These are phyloP conservation scores for Pseudocercospora fuligena DNA, from an alignment of 2,329 filamentous ascomycete species.

Conservation along the genomic window DNA sequence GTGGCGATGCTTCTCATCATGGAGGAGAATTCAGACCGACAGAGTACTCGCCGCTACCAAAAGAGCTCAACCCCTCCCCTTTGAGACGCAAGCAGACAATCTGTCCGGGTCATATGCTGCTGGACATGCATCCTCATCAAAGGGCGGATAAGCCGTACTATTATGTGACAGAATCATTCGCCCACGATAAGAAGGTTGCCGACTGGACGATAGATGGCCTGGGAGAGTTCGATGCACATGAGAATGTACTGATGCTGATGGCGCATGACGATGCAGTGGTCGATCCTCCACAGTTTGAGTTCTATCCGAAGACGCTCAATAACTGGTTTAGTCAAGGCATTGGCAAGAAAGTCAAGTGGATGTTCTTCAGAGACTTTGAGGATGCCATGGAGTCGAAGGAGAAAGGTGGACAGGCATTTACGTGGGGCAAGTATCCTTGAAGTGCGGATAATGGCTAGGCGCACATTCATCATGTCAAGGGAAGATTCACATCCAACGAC, in stretches of 20 bases:
- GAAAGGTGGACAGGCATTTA: constrained; percentile 31
- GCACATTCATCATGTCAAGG: not conserved
- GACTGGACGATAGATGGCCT: constrained; percentile 41
- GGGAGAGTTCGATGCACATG: constrained; percentile 41
- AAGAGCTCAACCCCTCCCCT: constrained; percentile 35
- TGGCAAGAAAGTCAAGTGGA: constrained; percentile 39
- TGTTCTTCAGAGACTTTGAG: constrained; percentile 58
- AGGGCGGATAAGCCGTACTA: constrained; percentile 44
- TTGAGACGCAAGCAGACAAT: constrained; percentile 30
- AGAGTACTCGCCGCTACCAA: constrained; percentile 47
- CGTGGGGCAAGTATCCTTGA: constrained; percentile 29
- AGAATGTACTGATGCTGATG: constrained; percentile 39
- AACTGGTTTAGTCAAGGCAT: constrained; percentile 38
- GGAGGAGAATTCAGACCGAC: constrained; percentile 48
- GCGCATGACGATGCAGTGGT: constrained; percentile 41
- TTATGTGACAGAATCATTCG: constrained; percentile 40
- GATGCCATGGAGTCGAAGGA: constrained; percentile 44
- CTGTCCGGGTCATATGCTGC: constrained; percentile 51
- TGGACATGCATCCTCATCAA: constrained; percentile 45
- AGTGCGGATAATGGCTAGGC: not conserved
- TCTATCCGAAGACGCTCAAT: constrained; percentile 48
- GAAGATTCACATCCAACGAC: too few species aligned
- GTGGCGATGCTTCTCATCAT: constrained; percentile 51
- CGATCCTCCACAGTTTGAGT: constrained; percentile 38
- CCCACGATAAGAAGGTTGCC: constrained; percentile 43